Evolutionary conservation across 2,329 filamentous ascomycete genomes (phyloP).

Genomic region (Pseudogymnoascus sp.): DNA sequence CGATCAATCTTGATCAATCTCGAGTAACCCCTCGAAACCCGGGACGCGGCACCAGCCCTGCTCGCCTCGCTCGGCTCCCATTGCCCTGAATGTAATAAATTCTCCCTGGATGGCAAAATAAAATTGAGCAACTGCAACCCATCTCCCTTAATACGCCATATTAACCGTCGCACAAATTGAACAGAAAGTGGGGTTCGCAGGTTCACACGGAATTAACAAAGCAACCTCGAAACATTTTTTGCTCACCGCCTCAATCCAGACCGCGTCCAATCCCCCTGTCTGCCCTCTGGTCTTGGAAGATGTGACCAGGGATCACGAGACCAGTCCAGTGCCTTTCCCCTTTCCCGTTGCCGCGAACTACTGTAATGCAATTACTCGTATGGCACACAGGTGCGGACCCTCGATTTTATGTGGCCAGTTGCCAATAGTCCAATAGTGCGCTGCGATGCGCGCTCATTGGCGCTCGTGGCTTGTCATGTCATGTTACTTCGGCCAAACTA

Average conservation of each 20-base stretch:
- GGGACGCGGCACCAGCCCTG: conserved; percentile 1
- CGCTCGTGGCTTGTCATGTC: background rate
- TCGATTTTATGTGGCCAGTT: conserved; percentile 2
- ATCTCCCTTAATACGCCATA: background rate
- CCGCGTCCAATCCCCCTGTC: background rate
- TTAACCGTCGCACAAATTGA: background rate
- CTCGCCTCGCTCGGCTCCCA: background rate
- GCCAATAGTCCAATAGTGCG: background rate
- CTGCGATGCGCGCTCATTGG: background rate
- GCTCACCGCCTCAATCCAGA: conserved; percentile 6
- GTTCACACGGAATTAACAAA: background rate
- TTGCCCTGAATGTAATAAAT: background rate
- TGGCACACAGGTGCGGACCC: background rate
- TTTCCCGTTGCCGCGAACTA: background rate
- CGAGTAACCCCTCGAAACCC: background rate
- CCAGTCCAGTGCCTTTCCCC: background rate
- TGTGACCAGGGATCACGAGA: background rate
- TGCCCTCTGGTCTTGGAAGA: background rate
- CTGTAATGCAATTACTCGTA: conserved; percentile 6
- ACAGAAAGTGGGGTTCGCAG: background rate
- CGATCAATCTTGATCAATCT: background rate
- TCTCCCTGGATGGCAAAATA: background rate
- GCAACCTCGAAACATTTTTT: background rate
- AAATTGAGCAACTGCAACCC: background rate
- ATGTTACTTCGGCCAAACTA: conserved; percentile 1